A percentile compares a stretch with the other conserved stretches of the same genome.
These are phyloP conservation scores for Solidago caesia DNA, from an alignment of 129 eudicot species.

Conservation along the genomic window DNA sequence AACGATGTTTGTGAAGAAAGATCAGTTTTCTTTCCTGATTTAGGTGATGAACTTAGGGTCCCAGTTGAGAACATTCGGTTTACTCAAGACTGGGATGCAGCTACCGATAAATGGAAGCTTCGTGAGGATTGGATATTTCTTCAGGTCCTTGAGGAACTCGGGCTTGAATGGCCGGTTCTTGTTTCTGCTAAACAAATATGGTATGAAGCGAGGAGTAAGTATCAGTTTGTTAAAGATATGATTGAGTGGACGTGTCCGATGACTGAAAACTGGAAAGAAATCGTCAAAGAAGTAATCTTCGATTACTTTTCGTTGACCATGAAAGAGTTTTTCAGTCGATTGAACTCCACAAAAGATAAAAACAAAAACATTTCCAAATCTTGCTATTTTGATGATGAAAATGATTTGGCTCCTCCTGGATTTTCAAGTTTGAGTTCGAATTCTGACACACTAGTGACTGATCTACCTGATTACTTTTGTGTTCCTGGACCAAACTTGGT, in stretches of 20 bases:
- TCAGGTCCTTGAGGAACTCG: constrained; percentile 54
- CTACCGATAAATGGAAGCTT: constrained; percentile 46
- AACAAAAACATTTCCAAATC: constrained; percentile 20
- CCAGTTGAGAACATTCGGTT: constrained; percentile 32
- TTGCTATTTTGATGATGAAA: constrained; percentile 23
- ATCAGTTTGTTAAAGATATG: constrained; percentile 29
- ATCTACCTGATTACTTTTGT: not conserved
- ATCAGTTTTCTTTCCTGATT: constrained; percentile 66
- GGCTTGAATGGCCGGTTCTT: constrained; percentile 41
- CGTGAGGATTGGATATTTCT: constrained; percentile 69
- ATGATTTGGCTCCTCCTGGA: constrained; percentile 2
- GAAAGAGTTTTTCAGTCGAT: constrained; percentile 26
- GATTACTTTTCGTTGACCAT: constrained; percentile 36
- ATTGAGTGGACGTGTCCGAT: constrained; percentile 52
- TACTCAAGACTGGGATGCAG: constrained; percentile 67
- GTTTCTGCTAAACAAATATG: constrained; percentile 71
- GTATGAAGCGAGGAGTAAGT: constrained; percentile 54
- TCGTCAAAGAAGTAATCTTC: constrained; percentile 36
- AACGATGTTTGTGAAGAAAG: constrained; percentile 41
- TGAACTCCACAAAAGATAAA: constrained; percentile 27
- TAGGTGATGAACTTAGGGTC: constrained; percentile 54
- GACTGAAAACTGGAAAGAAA: constrained; percentile 42
- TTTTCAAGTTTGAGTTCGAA: constrained; percentile 14
- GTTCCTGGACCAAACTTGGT: constrained; percentile 15
- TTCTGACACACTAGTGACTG: constrained; percentile 29